These are phyloP conservation scores for Stemphylium lycopersici DNA, from an alignment of 2,329 filamentous ascomycete genomes.

Conservation along the genomic window DNA sequence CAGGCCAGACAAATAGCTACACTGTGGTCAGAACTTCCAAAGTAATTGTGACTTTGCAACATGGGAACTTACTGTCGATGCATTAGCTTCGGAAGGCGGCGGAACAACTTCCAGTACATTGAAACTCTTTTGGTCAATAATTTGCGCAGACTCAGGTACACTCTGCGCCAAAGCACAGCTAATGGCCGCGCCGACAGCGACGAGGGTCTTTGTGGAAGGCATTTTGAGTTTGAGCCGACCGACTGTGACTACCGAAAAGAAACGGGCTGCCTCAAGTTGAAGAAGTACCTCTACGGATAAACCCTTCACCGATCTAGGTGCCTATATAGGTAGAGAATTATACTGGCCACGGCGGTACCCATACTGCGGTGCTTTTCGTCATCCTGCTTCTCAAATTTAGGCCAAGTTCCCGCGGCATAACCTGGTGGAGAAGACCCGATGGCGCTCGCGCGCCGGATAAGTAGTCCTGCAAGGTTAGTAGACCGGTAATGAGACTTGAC, in stretches of 20 bases:
- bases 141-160: constrained; percentile 28
- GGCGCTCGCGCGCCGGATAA: not conserved
- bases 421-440: not conserved
- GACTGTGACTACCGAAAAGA: not conserved
- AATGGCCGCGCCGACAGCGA: constrained; percentile 8
- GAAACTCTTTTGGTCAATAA: constrained; percentile 29
- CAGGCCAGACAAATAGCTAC: constrained; percentile 30
- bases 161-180: constrained; percentile 21
- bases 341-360: constrained; percentile 1
- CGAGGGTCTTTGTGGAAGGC: constrained; percentile 6
- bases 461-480: not conserved
- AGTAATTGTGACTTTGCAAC: not conserved
- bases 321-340: not conserved
- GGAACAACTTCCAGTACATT: constrained; percentile 28
- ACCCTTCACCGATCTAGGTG: constrained; percentile 1
- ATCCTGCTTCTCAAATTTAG: not conserved
- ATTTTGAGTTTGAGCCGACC: not conserved
- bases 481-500: not conserved
- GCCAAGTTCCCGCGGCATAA: not conserved
- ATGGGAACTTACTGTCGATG: constrained; percentile 21
- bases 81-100: constrained; percentile 26
- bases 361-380: constrained; percentile 1
- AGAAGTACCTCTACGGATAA: constrained; percentile 1
- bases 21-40: constrained; percentile 9
- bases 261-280: not conserved